Percentiles rank a stretch among this genome's conserved stretches.
Conservation (phyloP, 2,329 filamentous ascomycete species). For the Neofusicoccum sp. region DNA sequence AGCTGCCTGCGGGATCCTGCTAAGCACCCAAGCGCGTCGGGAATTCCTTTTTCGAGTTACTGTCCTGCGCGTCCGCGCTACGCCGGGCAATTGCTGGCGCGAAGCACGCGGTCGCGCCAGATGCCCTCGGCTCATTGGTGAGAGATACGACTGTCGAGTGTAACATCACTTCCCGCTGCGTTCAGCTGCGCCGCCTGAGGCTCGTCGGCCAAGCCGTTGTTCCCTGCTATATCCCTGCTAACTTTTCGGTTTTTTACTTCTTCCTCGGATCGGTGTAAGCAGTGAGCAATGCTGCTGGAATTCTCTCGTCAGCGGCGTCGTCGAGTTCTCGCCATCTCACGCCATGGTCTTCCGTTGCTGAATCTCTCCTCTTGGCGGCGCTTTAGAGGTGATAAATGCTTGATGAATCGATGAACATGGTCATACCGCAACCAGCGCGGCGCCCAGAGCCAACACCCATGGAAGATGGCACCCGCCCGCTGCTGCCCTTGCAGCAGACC, state of each 20-base stretch:
- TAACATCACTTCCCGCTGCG: not conserved
- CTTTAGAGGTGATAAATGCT: not conserved
- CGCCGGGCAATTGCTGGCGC: not conserved
- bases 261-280: not conserved
- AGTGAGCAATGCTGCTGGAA: not conserved
- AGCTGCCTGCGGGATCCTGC: not conserved
- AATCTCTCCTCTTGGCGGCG: not conserved
- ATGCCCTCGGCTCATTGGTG: not conserved
- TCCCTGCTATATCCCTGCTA: not conserved
- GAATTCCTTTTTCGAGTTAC: not conserved
- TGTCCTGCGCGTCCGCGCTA: not conserved
- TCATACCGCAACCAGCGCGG: no score
- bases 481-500: not conserved
- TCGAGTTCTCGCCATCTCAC: slow-evolving; percentile 1
- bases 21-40: not conserved
- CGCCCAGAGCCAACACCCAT: not conserved
- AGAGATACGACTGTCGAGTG: not conserved
- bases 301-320: not conserved
- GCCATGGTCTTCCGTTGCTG: not conserved
- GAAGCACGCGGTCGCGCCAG: no score
- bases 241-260: not conserved
- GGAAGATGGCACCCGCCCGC: not conserved
- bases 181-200: not conserved
- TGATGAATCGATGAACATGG: no score
- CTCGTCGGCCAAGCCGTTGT: not conserved